Base-by-base conservation (phyloP, 148 eudicot genomes). In the Spergularia bocconei region DNA sequence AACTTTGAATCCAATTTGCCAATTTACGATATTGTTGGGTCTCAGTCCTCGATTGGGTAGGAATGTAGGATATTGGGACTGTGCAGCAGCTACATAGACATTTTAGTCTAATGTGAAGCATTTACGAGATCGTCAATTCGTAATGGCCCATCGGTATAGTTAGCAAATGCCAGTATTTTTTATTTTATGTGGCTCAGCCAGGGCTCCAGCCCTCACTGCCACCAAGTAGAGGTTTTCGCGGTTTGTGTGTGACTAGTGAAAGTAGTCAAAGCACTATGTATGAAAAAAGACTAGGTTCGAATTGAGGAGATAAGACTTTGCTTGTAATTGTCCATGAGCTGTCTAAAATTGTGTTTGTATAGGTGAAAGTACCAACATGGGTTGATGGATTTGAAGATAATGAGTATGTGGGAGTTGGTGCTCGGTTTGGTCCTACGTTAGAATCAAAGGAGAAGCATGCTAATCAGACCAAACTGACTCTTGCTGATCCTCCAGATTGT, bases 371-470 rank as follows among this genome's bases (percentile, higher is more conserved):
- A 29, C 97, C 98, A 7, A 83, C 87, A 15, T 88, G 88, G 83
- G 70, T 90, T 84, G 88, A 86, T 80, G 99, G 94, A 75, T 68
- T 65, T 68, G 87, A 84, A 79, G 82, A 75, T 19, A 70, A 44
- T 9, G 92, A 95, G 82, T 95, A 84, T 83, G 99, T 95, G 13
- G 99, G 99, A 15, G 87, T 95, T 25, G 99, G 99, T 68, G 99
- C 99, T 71, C 88, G 99, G 70, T 95, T 95, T 80, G 99, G 99
- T 56, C 91, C 91, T n/a, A 95, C 99, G 10, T 79, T 95, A 77
- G 99, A 92, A 71, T 92, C 94, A 9, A 89, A 92, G 86, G 99
- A 95, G 89, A 95, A 92, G 73, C 86, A 89, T 88, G 99, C 93
- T 47, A 88, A 82, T 75, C 87, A 87, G 75, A 90, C 90, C 53